Conservation (phyloP, 345 rosid genomes). For the Dovyalis caffra region DNA sequence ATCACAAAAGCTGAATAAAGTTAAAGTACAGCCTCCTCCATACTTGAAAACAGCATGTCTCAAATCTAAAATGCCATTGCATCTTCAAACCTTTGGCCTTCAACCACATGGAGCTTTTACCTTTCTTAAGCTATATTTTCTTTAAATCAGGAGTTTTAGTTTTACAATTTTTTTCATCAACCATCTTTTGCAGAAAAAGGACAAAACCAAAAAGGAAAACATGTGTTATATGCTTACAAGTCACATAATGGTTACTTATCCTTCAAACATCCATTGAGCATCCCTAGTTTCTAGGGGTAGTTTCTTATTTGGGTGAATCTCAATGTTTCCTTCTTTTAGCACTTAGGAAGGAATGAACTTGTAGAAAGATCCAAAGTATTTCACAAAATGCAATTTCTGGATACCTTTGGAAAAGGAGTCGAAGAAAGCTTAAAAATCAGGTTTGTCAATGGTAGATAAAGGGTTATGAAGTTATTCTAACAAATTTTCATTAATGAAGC, state of each 20-base stretch:
- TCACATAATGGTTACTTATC: neutral
- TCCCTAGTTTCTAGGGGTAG: neutral
- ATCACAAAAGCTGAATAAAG: slow-evolving; percentile 6
- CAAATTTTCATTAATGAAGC: neutral
- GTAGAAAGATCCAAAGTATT: neutral
- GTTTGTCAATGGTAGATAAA: neutral
- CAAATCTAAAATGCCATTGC: neutral
- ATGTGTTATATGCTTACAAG: neutral
- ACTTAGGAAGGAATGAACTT: neutral
- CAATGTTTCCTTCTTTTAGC: neutral
- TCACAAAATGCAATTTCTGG: neutral
- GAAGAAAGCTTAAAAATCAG: neutral
- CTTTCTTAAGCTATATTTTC: neutral
- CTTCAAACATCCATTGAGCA: neutral
- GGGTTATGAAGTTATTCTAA: neutral
- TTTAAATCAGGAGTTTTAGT: neutral
- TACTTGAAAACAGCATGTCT: neutral
- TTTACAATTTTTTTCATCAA: neutral
- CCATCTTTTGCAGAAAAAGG: neutral
- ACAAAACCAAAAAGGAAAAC: neutral
- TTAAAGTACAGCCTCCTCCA: neutral
- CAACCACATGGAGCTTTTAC: neutral
- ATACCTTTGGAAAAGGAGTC: neutral
- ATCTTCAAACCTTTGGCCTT: neutral
- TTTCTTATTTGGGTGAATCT: neutral